Conservation (phyloP, 176 grass and related monocot species). For the Melocanna baccifera region DNA sequence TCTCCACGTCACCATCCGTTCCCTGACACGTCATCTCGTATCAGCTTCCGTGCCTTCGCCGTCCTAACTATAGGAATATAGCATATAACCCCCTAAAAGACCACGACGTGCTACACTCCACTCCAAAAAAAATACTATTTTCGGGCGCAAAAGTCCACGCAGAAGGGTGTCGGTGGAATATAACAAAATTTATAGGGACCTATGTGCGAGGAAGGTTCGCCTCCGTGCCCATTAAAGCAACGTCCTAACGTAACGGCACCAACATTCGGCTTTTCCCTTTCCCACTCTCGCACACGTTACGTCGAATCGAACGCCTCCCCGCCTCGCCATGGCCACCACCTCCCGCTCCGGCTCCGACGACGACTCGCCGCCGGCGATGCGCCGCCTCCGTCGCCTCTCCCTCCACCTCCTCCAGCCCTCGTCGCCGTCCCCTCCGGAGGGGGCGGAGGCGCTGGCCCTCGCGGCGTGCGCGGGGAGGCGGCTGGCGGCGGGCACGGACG, state of each 20-base stretch:
- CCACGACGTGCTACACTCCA: rapidly evolving
- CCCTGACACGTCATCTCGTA: constrained; percentile 35
- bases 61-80: neutral
- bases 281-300: constrained; percentile 21
- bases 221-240: neutral
- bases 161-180: rapidly evolving
- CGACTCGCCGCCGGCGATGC: constrained; percentile 20
- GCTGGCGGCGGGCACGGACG: constrained; percentile 40
- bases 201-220: neutral
- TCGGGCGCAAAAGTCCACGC: no score
- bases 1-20: constrained; percentile 22
- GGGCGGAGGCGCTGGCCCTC: constrained; percentile 8
- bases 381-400: constrained; percentile 54
- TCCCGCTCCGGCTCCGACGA: neutral
- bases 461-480: constrained; percentile 49
- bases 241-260: constrained; percentile 25
- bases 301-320: constrained; percentile 33
- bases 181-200: rapidly evolving
- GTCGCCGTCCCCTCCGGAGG: neutral
- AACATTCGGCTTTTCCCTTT: neutral
- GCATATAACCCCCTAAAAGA: neutral
- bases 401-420: constrained; percentile 60
- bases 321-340: neutral
- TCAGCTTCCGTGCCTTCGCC: constrained; percentile 9
- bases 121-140: rapidly evolving